These are phyloP conservation scores for Penicillium odoratum DNA, from an alignment of 495 filamentous ascomycete species.

Conservation along the genomic window DNA sequence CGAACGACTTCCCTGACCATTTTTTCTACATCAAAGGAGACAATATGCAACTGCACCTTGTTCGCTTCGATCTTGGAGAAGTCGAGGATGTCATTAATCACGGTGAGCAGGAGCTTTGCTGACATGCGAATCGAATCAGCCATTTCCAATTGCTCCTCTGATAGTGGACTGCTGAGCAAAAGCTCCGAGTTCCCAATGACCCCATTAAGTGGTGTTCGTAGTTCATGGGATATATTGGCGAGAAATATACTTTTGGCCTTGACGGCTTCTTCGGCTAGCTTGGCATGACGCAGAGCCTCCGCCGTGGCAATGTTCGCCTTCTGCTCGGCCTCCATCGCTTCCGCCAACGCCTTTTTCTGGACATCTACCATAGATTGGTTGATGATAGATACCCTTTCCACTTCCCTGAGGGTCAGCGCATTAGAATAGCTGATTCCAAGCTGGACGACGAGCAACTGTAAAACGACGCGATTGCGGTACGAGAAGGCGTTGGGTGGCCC, in stretches of 20 bases:
- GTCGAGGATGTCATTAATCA: constrained; percentile 91
- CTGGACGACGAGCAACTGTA: constrained; percentile 80
- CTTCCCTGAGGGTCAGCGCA: constrained; percentile 71
- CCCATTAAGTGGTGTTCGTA: constrained; percentile 78
- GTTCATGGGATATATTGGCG: constrained; percentile 82
- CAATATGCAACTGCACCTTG: constrained; percentile 85
- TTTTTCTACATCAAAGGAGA: constrained; percentile 75
- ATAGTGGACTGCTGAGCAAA: constrained; percentile 68
- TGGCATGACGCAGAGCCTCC: constrained; percentile 75
- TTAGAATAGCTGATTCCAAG: constrained; percentile 84
- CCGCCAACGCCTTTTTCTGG: constrained; percentile 73
- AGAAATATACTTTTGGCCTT: constrained; percentile 87
- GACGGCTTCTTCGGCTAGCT: constrained; percentile 81
- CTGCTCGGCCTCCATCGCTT: constrained; percentile 60
- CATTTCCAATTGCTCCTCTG: constrained; percentile 76
- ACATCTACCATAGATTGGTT: constrained; percentile 81
- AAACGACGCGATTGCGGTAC: constrained; percentile 75
- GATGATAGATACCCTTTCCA: constrained; percentile 69
- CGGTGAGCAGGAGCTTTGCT: constrained; percentile 78
- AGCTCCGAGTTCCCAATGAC: constrained; percentile 86
- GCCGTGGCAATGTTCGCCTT: constrained; percentile 79
- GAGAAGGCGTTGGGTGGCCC: constrained; percentile 72
- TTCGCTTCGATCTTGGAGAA: constrained; percentile 88
- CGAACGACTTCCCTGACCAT: constrained; percentile 82
- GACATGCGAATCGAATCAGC: constrained; percentile 85